Evolutionary conservation across 2,329 filamentous ascomycete species (phyloP).

Genomic region (Cladorrhinum sp.): DNA sequence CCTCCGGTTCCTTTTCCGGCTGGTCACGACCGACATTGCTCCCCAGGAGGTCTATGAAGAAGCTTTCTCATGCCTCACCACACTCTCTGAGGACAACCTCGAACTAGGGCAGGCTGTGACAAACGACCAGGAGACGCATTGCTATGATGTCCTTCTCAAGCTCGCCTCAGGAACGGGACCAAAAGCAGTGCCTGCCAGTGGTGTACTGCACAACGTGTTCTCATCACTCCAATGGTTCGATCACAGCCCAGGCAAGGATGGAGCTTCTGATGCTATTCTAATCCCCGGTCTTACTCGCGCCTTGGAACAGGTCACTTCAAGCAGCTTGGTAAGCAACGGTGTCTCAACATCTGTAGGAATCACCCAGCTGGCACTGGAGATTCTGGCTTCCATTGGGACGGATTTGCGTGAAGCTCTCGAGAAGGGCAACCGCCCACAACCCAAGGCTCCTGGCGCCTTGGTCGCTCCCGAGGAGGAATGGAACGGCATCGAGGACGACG

Average conservation of each 20-base stretch:
- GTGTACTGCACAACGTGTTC: constrained; percentile 62
- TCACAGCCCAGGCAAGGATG: constrained; percentile 45
- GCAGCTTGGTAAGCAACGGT: constrained; percentile 32
- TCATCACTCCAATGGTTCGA: constrained; percentile 52
- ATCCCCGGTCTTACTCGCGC: constrained; percentile 44
- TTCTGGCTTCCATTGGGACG: constrained; percentile 63
- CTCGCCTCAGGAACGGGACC: constrained; percentile 44
- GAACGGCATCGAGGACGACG: constrained; percentile 38
- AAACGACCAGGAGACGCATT: constrained; percentile 44
- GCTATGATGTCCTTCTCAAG: constrained; percentile 48
- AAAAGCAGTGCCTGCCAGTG: constrained; percentile 56
- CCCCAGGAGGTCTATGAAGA: constrained; percentile 46
- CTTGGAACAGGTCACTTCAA: constrained; percentile 36
- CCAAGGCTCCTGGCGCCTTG: not conserved
- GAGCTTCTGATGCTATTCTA: constrained; percentile 49
- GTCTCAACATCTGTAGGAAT: constrained; percentile 45
- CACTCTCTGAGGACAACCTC: constrained; percentile 59
- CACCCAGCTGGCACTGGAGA: constrained; percentile 56
- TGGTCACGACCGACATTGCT: constrained; percentile 42
- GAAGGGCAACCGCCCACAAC: constrained; percentile 39
- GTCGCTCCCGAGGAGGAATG: constrained; percentile 33
- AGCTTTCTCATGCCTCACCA: constrained; percentile 53
- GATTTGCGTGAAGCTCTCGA: constrained; percentile 52
- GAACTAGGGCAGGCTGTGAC: constrained; percentile 52
- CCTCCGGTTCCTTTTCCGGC: constrained; percentile 52